A percentile compares a stretch with the other conserved stretches of the same genome.
These are phyloP conservation scores for Pholiota adiposa DNA, from an alignment of 1,284 basidiomycete species.

Conservation along the genomic window DNA sequence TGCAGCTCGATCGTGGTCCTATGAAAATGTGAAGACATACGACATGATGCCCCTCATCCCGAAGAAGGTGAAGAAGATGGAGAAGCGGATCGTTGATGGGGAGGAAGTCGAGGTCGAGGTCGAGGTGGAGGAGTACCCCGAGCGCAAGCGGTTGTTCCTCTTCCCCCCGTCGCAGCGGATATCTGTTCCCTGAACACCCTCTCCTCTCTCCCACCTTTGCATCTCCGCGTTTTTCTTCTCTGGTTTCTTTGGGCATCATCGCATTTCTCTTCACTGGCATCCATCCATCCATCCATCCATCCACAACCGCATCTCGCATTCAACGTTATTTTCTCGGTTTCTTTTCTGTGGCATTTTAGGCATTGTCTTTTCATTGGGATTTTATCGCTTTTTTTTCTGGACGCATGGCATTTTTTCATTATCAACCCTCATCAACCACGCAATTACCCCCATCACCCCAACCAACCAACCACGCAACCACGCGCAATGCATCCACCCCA, in stretches of 20 bases:
- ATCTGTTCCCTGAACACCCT: constrained; percentile 11
- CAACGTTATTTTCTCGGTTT: too few relatives aligned
- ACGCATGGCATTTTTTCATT: neutral
- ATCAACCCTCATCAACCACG: neutral
- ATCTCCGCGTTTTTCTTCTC: neutral
- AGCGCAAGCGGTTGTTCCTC: constrained; percentile 41
- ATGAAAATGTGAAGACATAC: constrained; percentile 69
- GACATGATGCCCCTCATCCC: constrained; percentile 60
- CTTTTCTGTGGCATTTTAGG: too few relatives aligned
- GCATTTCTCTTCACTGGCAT: neutral
- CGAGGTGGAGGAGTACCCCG: constrained; percentile 52
- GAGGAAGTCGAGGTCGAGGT: constrained; percentile 49
- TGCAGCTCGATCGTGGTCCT: constrained; percentile 69
- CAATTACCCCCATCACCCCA: neutral
- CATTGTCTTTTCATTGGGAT: too few relatives aligned
- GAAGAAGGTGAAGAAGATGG: constrained; percentile 58
- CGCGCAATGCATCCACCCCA: too few relatives aligned
- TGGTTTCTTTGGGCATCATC: neutral
- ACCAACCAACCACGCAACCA: too few relatives aligned
- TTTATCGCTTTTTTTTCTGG: too few relatives aligned
- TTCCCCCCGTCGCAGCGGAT: constrained; percentile 30
- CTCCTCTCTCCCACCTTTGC: constrained; percentile 4
- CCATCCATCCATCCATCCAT: neutral
- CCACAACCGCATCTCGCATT: too few relatives aligned
- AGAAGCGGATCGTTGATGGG: constrained; percentile 60